A percentile compares a stretch with the other conserved stretches of the same genome.
Conservation (phyloP, 768 basidiomycete species). For the Leccinellum albellum region DNA sequence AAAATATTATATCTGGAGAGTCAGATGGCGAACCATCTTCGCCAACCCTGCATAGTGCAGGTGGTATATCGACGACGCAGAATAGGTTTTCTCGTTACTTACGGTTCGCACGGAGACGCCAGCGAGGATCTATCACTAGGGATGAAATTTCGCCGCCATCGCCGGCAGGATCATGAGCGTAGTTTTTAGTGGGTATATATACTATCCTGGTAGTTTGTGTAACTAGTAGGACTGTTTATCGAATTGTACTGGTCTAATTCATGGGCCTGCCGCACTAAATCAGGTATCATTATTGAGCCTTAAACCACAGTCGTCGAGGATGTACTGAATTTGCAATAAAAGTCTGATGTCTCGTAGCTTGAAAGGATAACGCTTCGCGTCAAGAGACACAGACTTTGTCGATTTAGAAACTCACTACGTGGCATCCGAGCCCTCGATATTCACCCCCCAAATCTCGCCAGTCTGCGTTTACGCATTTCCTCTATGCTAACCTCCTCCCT, state of each 20-base stretch:
- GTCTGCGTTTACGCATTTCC: conserved; percentile 59
- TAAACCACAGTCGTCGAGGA: too few relatives aligned
- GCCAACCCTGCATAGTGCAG: conserved; percentile 12
- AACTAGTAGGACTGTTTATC: too few relatives aligned
- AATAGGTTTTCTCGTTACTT: conserved; percentile 58
- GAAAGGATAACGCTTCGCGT: background rate
- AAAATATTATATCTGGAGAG: conserved; percentile 48
- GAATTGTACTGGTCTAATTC: background rate
- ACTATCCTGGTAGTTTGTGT: background rate
- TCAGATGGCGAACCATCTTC: conserved; percentile 13
- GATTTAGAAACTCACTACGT: background rate
- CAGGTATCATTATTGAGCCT: too few relatives aligned
- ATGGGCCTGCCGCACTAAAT: background rate
- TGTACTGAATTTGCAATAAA: too few relatives aligned
- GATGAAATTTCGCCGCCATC: conserved; percentile 25
- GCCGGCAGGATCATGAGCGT: conserved; percentile 7
- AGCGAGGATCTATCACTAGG: conserved; percentile 36
- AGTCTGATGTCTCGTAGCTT: background rate
- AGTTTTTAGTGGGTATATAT: background rate
- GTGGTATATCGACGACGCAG: conserved; percentile 15
- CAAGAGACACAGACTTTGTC: background rate
- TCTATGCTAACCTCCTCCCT: conserved; percentile 50
- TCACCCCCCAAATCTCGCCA: conserved; percentile 60
- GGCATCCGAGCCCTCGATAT: conserved; percentile 7
- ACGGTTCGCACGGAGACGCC: conserved; percentile 48